phyloP scores from a whole-genome alignment of 495 filamentous ascomycete genomes.

The Tirmania nivea region DNA sequence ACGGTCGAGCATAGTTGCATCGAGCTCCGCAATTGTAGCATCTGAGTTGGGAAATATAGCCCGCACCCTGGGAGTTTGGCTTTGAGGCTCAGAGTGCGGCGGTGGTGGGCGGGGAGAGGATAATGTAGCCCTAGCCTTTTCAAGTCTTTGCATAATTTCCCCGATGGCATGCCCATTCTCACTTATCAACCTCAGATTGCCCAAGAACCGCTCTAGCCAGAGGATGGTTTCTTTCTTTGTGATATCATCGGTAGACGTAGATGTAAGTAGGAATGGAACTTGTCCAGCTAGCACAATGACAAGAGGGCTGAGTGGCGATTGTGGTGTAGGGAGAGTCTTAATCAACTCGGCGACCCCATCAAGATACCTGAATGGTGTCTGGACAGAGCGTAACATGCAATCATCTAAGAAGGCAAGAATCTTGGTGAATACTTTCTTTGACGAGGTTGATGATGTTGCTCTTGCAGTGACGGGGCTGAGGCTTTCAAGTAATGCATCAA shows the following conservation, averaged over 20 bases:
- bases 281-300: conserved; percentile 16
- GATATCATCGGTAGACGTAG: not conserved
- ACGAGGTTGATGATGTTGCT: not conserved
- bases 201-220: conserved; percentile 15
- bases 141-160: no score
- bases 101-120: no score
- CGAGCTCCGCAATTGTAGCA: no score
- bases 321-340: not conserved
- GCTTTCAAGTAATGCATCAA: conserved; percentile 17
- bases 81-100: no score
- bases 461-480: not conserved
- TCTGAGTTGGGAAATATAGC: no score
- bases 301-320: conserved; percentile 11
- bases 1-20: no score
- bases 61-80: no score
- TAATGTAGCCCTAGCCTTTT: no score
- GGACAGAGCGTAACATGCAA: conserved; percentile 11
- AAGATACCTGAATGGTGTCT: conserved; percentile 16
- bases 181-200: conserved; percentile 5
- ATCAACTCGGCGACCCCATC: conserved; percentile 13
- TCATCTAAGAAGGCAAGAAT: conserved; percentile 14
- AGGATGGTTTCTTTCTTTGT: conserved; percentile 4
- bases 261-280: conserved; percentile 14
- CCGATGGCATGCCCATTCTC: conserved; percentile 13
- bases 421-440: not conserved